phyloP scores from a whole-genome alignment of 2,329 filamentous ascomycete species.

The Zymoseptoria pseudotritici region DNA sequence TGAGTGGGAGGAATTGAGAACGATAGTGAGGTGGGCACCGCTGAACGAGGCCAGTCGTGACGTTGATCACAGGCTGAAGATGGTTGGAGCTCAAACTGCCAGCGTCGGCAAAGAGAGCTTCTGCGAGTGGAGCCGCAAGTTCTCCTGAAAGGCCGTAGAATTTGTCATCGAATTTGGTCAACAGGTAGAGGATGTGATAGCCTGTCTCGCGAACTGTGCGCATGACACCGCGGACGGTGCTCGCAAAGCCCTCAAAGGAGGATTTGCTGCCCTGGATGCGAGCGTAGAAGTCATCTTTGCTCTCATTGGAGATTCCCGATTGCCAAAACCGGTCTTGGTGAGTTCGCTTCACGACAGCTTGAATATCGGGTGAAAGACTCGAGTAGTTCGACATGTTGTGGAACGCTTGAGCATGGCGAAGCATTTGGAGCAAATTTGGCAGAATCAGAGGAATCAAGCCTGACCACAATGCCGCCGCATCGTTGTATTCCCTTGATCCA shows the following conservation, averaged over 20 bases:
- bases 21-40: slow-evolving; percentile 78
- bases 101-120: slow-evolving; percentile 76
- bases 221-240: slow-evolving; percentile 81
- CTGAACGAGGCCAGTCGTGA: slow-evolving; percentile 82
- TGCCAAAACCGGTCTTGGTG: slow-evolving; percentile 97
- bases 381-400: slow-evolving; percentile 82
- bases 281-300: slow-evolving; percentile 93
- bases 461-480: slow-evolving; percentile 76
- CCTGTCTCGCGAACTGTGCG: slow-evolving; percentile 85
- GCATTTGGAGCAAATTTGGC: slow-evolving; percentile 75
- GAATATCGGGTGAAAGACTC: slow-evolving; percentile 66
- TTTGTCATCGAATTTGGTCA: slow-evolving; percentile 76
- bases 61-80: slow-evolving; percentile 82
- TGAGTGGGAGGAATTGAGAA: slow-evolving; percentile 72
- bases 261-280: slow-evolving; percentile 80
- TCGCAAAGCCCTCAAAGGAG: slow-evolving; percentile 88
- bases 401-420: slow-evolving; percentile 84
- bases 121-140: slow-evolving; percentile 72
- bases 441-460: slow-evolving; percentile 74
- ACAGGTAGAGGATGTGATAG: slow-evolving; percentile 89
- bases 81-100: slow-evolving; percentile 83
- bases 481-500: slow-evolving; percentile 62
- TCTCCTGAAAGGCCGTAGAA: slow-evolving; percentile 81
- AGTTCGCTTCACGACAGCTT: slow-evolving; percentile 68
- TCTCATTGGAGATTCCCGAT: slow-evolving; percentile 90